Evolutionary conservation across 2,329 filamentous ascomycete genomes (phyloP).

Genomic region (Clonostachys solani): DNA sequence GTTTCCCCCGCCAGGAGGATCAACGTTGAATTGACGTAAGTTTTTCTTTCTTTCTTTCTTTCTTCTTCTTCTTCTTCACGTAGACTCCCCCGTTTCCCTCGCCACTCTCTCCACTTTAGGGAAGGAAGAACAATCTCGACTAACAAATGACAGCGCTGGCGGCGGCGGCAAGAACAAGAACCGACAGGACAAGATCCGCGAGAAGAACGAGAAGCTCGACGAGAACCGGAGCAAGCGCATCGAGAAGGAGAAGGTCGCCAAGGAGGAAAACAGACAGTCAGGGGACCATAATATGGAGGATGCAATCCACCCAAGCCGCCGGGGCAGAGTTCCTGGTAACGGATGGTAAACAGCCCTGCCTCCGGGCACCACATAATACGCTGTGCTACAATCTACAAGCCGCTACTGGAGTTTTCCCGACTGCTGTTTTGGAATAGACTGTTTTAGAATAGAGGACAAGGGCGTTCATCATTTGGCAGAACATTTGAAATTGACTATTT

Average conservation of each 20-base stretch:
- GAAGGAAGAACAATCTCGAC: neutral
- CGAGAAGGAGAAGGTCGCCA: conserved; percentile 37
- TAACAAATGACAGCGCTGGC: conserved; percentile 55
- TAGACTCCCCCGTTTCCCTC: neutral
- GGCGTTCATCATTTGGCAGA: no score
- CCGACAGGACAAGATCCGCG: conserved; percentile 71
- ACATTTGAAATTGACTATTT: no score
- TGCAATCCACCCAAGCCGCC: conserved; percentile 48
- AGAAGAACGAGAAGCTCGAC: conserved; percentile 82
- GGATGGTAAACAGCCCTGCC: no score
- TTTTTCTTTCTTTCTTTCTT: conserved; percentile 12
- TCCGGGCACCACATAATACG: no score
- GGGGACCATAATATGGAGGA: conserved; percentile 16
- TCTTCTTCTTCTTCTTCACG: neutral
- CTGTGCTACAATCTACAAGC: no score
- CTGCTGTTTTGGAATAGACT: no score
- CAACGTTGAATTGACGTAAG: conserved; percentile 87
- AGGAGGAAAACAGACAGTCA: conserved; percentile 16
- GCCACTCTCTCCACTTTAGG: neutral
- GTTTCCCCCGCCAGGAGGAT: conserved; percentile 63
- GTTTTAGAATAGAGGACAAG: no score
- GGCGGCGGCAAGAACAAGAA: conserved; percentile 75
- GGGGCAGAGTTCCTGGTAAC: conserved; percentile 16
- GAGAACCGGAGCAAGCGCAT: conserved; percentile 53
- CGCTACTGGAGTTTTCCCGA: no score